Percentiles rank a stretch among this genome's conserved stretches.
Conservation (phyloP, 2,329 filamentous ascomycete genomes). For the Fusarium nygamai region DNA sequence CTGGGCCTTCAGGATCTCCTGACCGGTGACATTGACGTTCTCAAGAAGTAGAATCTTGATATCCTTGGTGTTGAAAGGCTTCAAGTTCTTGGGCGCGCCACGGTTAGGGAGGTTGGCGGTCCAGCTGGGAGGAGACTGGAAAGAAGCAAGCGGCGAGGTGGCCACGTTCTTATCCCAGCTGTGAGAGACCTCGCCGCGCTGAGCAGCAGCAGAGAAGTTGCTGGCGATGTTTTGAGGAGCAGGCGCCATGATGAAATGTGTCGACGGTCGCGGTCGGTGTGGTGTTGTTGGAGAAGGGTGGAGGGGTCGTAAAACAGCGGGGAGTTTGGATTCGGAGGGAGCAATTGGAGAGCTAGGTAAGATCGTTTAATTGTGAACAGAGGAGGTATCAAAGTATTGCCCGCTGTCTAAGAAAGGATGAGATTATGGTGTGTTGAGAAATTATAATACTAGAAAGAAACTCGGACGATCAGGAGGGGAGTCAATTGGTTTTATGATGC, state of each 20-base stretch:
- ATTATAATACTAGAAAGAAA: neutral
- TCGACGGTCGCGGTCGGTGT: constrained; percentile 16
- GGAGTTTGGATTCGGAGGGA: neutral
- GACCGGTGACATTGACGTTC: constrained; percentile 92
- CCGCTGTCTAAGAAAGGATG: constrained; percentile 2
- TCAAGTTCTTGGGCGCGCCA: constrained; percentile 76
- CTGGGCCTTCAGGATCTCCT: constrained; percentile 82
- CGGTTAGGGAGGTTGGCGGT: constrained; percentile 53
- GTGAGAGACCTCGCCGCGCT: constrained; percentile 60
- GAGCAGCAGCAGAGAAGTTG: constrained; percentile 48
- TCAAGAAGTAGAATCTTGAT: constrained; percentile 96
- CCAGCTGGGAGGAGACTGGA: constrained; percentile 78
- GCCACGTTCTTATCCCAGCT: constrained; percentile 71
- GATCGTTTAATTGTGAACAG: neutral
- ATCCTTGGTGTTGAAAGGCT: constrained; percentile 94
- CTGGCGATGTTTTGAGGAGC: constrained; percentile 60
- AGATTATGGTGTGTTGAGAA: neutral
- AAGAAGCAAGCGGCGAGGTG: constrained; percentile 77
- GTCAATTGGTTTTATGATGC: constrained; percentile 34
- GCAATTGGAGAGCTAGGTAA: constrained; percentile 13
- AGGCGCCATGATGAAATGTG: constrained; percentile 51
- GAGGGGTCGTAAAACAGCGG: constrained; percentile 23
- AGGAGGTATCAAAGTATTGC: constrained; percentile 1
- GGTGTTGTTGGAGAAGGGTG: constrained; percentile 41
- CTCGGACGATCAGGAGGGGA: constrained; percentile 2